phyloP scores from a whole-genome alignment of 2,329 filamentous ascomycete genomes.

The Aspergillus tamarii region DNA sequence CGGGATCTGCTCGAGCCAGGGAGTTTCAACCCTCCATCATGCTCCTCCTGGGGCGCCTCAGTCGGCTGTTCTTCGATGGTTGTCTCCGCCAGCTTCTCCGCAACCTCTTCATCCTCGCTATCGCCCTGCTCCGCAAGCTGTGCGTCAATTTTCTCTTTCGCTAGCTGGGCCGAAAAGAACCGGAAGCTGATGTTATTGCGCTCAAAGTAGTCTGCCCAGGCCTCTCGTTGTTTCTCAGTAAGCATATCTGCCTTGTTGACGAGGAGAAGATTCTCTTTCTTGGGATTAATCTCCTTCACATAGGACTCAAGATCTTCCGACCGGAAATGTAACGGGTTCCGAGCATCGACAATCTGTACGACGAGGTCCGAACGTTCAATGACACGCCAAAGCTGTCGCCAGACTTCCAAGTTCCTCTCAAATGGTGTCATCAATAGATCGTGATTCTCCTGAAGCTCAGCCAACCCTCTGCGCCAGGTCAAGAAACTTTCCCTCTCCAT shows the following conservation, averaged over 20 bases:
- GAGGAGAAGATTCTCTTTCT: conserved; percentile 86
- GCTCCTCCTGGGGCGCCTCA: conserved; percentile 31
- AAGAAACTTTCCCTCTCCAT: conserved; percentile 80
- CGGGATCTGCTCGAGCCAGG: conserved; percentile 41
- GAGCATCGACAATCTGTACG: conserved; percentile 96
- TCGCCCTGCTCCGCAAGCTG: conserved; percentile 58
- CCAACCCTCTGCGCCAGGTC: conserved; percentile 85
- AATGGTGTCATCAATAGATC: conserved; percentile 97
- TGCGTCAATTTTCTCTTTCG: conserved; percentile 84
- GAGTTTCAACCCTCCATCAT: conserved; percentile 30
- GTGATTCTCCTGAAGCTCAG: conserved; percentile 90
- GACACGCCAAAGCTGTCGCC: conserved; percentile 96
- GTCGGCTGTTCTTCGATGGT: conserved; percentile 31
- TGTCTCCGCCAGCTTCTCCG: conserved; percentile 15
- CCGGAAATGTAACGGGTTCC: conserved; percentile 91
- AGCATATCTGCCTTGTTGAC: conserved; percentile 99
- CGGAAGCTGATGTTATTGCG: conserved; percentile 81
- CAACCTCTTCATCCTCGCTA: conserved; percentile 31
- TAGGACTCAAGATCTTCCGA: conserved; percentile 92
- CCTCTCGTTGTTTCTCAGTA: conserved; percentile 77
- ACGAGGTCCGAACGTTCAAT: conserved; percentile 95
- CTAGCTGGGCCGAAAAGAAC: conserved; percentile 93
- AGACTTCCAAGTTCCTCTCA: conserved; percentile 95
- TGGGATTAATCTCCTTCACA: conserved; percentile 86
- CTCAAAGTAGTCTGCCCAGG: conserved; percentile 87